A percentile compares a stretch with the other conserved stretches of the same genome.
Evolutionary conservation across 495 filamentous ascomycete genomes (phyloP).

Genomic region (Aspergillus hancockii): DNA sequence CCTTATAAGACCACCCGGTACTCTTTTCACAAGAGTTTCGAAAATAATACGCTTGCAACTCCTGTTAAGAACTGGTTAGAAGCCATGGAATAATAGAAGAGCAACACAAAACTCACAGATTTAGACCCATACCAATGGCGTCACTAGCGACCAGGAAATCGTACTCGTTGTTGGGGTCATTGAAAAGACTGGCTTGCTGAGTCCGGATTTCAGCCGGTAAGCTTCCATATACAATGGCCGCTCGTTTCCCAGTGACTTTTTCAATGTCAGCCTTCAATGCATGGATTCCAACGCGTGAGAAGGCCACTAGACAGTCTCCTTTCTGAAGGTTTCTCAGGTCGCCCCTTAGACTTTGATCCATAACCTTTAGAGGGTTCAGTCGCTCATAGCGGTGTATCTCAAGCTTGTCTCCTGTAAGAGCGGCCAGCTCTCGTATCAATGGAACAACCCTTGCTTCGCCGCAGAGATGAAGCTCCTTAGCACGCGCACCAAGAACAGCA

Average conservation of each 20-base stretch:
- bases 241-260: constrained; percentile 67
- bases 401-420: constrained; percentile 78
- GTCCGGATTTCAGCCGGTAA: constrained; percentile 91
- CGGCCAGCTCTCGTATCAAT: constrained; percentile 77
- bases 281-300: constrained; percentile 81
- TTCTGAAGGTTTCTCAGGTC: constrained; percentile 69
- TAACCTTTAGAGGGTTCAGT: constrained; percentile 72
- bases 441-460: constrained; percentile 84
- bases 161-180: constrained; percentile 91
- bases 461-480: constrained; percentile 89
- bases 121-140: constrained; percentile 97
- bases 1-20: constrained; percentile 48
- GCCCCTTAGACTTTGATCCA: constrained; percentile 59
- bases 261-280: constrained; percentile 79
- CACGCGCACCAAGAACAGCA: constrained; percentile 82
- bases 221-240: constrained; percentile 90
- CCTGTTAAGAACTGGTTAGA: constrained; percentile 34
- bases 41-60: constrained; percentile 92
- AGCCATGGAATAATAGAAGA: background rate
- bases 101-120: constrained; percentile 57
- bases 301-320: constrained; percentile 87
- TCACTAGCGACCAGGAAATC: constrained; percentile 93
- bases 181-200: constrained; percentile 88
- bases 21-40: constrained; percentile 69
- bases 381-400: constrained; percentile 79